Percentiles rank a stretch among this genome's conserved stretches.
Evolutionary conservation across 2,329 filamentous ascomycete genomes (phyloP).

Genomic region (Grosmannia huntii): DNA sequence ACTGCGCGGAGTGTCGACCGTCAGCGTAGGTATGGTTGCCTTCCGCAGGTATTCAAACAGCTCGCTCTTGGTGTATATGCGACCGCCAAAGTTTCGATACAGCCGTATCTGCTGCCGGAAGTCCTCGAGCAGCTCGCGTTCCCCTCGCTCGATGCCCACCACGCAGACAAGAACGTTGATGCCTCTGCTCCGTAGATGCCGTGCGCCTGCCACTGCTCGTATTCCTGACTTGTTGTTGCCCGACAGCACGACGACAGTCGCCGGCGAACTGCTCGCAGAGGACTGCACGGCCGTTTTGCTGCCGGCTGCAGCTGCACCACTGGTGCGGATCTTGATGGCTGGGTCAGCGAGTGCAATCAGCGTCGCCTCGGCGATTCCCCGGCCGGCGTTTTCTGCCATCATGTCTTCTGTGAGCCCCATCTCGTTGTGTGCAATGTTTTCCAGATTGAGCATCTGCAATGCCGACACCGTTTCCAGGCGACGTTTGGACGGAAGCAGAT

Average conservation of each 20-base stretch:
- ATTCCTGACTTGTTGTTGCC: constrained; percentile 91
- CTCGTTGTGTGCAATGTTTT: constrained; percentile 80
- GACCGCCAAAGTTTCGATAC: constrained; percentile 72
- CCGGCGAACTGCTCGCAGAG: constrained; percentile 5
- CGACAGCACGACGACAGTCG: constrained; percentile 61
- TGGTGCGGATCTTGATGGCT: constrained; percentile 42
- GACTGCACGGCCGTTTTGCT: background rate
- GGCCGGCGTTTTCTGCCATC: constrained; percentile 82
- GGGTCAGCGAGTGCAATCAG: constrained; percentile 53
- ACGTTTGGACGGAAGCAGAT: constrained; percentile 40
- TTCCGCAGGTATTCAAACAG: constrained; percentile 48
- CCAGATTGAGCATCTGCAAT: constrained; percentile 80
- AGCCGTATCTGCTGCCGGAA: constrained; percentile 72
- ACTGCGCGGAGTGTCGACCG: constrained; percentile 22
- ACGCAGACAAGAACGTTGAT: constrained; percentile 72
- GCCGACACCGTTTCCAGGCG: constrained; percentile 53
- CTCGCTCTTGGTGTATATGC: constrained; percentile 48
- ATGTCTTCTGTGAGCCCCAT: constrained; percentile 79
- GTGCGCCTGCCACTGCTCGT: constrained; percentile 70
- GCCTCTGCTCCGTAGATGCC: constrained; percentile 76
- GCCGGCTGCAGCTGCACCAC: constrained; percentile 20
- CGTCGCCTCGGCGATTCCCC: constrained; percentile 76
- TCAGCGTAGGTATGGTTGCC: constrained; percentile 23
- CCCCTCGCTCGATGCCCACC: constrained; percentile 68
- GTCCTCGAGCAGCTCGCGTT: constrained; percentile 67